These are phyloP conservation scores for Erigeron philadelphicus DNA, from an alignment of 140 eudicot species.

Conservation along the genomic window DNA sequence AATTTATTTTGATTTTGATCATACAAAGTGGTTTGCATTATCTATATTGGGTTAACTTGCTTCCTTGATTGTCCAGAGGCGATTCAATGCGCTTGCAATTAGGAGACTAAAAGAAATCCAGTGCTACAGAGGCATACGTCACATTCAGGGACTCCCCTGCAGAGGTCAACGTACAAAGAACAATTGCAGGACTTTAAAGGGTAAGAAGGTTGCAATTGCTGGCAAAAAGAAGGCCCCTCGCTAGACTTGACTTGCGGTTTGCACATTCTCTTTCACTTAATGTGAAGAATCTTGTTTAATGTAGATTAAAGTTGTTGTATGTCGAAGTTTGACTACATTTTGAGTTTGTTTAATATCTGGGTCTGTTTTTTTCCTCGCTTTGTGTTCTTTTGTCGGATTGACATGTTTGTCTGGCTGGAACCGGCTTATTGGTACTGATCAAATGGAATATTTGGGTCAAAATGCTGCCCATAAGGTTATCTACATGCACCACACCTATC, in stretches of 20 bases:
- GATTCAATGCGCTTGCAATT: conserved; percentile 74
- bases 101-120: conserved; percentile 89
- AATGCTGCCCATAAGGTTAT: no score
- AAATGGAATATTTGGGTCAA: no score
- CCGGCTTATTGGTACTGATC: no score
- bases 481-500: no score
- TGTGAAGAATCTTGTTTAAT: conserved; percentile 22
- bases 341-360: conserved; percentile 3
- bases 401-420: no score
- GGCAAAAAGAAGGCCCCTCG: conserved; percentile 93
- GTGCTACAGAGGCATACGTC: conserved; percentile 90
- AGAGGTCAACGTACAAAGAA: conserved; percentile 94
- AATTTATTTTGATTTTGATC: background rate
- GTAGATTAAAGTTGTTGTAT: conserved; percentile 25
- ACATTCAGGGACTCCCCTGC: conserved; percentile 89
- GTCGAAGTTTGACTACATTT: conserved; percentile 19
- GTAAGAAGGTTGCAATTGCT: conserved; percentile 80
- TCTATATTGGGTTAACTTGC: background rate
- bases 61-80: conserved; percentile 47
- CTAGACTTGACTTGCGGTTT: conserved; percentile 24
- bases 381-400: no score
- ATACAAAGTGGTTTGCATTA: background rate
- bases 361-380: no score
- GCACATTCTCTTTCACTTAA: conserved; percentile 11
- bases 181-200: conserved; percentile 91